Evolutionary conservation across 495 filamentous ascomycete genomes (phyloP).

Genomic region (Lasiosphaeria miniovina): DNA sequence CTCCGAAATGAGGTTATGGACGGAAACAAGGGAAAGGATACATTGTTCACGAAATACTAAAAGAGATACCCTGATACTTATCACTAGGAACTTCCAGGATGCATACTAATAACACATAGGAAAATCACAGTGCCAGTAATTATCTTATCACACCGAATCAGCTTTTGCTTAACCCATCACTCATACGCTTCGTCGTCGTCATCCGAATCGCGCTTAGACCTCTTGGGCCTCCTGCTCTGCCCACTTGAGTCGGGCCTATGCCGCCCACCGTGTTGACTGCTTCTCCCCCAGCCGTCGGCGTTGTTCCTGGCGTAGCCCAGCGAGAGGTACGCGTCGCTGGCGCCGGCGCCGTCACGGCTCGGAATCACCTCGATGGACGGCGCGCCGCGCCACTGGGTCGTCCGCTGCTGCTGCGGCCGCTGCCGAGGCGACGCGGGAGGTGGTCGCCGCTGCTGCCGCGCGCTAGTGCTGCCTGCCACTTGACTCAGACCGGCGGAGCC

Average conservation of each 20-base stretch:
- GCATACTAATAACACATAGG: too few species aligned
- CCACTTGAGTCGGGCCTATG: constrained; percentile 2
- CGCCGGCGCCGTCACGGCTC: background rate
- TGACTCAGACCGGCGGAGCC: background rate
- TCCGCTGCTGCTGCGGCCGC: background rate
- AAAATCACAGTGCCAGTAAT: too few species aligned
- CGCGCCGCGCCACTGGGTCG: background rate
- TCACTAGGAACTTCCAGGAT: too few species aligned
- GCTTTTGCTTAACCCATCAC: background rate
- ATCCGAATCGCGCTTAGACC: constrained; percentile 3
- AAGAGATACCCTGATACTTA: too few species aligned
- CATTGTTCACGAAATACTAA: too few species aligned
- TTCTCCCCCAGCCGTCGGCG: background rate
- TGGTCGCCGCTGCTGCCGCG: background rate
- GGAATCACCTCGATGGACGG: background rate
- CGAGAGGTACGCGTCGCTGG: constrained; percentile 6
- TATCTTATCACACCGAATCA: too few species aligned
- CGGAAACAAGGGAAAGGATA: too few species aligned
- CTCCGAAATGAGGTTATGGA: too few species aligned
- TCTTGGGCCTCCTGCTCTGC: constrained; percentile 5
- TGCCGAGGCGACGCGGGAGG: background rate
- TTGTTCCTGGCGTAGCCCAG: background rate
- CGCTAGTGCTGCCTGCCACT: background rate
- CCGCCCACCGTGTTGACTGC: background rate
- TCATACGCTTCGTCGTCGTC: background rate